Evolutionary conservation across 2,329 filamentous ascomycete species (phyloP), one percentile per base, ranked within the genome.

Genomic region (Beauveria varroae): DNA sequence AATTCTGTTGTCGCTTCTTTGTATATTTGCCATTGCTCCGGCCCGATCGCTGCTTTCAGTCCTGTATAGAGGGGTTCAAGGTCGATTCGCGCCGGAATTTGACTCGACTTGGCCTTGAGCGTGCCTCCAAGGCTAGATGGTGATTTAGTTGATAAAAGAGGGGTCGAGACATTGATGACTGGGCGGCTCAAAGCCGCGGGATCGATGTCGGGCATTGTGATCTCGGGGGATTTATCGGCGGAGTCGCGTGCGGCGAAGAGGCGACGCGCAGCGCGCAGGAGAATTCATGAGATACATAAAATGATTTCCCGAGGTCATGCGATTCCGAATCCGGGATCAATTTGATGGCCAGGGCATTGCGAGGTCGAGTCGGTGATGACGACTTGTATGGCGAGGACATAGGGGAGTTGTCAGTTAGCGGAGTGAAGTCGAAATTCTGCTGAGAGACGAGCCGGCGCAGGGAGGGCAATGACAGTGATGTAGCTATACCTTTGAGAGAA

Each of bases 191-290:
- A 74, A 65, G 86, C 85, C 77, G 86, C 84, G 69, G 86, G 86
- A 78, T 88, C 86, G 76, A 88, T 88, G 76, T 88, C 86, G 68
- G 85, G 85, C 85, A 88, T 88, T 66, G 68, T 70, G 69, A 67
- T 64, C 64, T 61, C 64, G 65, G 66, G 65, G 64, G 12, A 26
- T 68, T 67, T 24, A 70, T 66, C 67, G 68, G 67, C 68, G 64
- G 67, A 67, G 78, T 79, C 79, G 80, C 80, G 78, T 76, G 75
- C 77, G 72, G 72, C 73, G 69, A 68, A 71, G 64, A 65, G 72
- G 77, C 76, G 74, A 76, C 73, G 76, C 77, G 75, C 77, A 71
- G 72, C 71, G 75, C 71, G 72, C 68, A 71, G 72, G 69, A 66
- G 62, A 69, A 71, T 66, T 75, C 75, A 79, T 78, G 74, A 72